Evolutionary conservation across 352 stramenopile species (phyloP), one percentile per base, ranked within the genome.

Genomic region (Pythium aquatile): DNA sequence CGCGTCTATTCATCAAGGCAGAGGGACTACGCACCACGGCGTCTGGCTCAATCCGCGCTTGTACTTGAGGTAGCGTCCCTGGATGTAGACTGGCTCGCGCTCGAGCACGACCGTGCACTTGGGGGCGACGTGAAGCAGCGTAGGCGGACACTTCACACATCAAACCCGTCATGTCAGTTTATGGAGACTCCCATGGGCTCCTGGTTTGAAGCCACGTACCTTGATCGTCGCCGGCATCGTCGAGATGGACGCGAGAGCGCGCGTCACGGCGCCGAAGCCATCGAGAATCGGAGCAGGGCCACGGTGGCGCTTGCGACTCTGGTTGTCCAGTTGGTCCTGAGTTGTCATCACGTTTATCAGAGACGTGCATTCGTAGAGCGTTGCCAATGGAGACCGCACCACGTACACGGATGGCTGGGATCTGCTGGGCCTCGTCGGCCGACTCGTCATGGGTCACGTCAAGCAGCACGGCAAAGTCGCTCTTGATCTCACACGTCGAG

Each of bases 21-120:
- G 20, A 49, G 29, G 7, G 11, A 14, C 28, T 17, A 61, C 58
- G 26, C 56, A 73, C 93, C 93, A 98, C 13, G 90, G 89, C 33
- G 88, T 96, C 71, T 98, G 93, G 62, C 86, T 96, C 49, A 98
- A 66, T 3, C 89, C 90, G 16, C 93, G 85, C 65, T 89, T 76
- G 60, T 90, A 91, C 72, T 98, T 98, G 53, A 94, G 77, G 78
- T 98, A 98, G 16, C 89, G 78, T 2, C 92, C 92, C 33, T 91
- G 81, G 33, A 98, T 63, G 66, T 94, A 97, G 24, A 97, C 78
- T 2, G 91, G 81, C 35, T 94, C 87, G 20, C 87, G 87, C 58
- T 93, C 81, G 14, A 95, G 69, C 28, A 72, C 74, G 2, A 77
- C 68, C 1, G 69, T 56, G 48, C 69, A 79, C 3, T 62, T 75